Evolutionary conservation across 1,284 basidiomycete genomes (phyloP), one percentile per base, ranked within the genome.

Genomic region (Agaricales sp.): DNA sequence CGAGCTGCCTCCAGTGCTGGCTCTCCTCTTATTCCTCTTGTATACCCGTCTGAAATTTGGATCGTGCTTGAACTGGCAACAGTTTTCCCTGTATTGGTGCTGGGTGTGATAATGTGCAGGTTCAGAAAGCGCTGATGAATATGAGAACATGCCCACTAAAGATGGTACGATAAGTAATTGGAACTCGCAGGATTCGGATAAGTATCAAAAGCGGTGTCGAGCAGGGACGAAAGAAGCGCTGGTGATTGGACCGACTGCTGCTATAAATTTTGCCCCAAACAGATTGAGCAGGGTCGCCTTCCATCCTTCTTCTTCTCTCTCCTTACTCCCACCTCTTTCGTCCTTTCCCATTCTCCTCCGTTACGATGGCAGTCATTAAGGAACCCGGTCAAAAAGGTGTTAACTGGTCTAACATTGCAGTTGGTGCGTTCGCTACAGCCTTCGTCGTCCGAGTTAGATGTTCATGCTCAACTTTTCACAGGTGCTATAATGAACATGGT

Each of bases 341-440:
- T 45, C 55, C 49, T 51, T 54, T 41, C 54, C 53, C 49, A 50
- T 52, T 52, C 54, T 53, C 54, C 49, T 48, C 47, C 52, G 25
- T 48, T 52, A 57, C 66, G 58, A 90, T 89, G 87, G 87, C 79
- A 66, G 78, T 89, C 58, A 73, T 80, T 62, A 80, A 77, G 62
- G 85, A 87, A 70, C 88, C 89, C 51, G 89, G 88, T 56, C 85
- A 94, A 69, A 95, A 95, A 68, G 92, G 93, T 61, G 80, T 97
- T 62, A 94, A 80, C 70, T 99, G 93, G 93, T 94, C 92, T 61
- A 99, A 99, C 75, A 97, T 98, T 70, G 95, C 94, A 56, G 91
- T 99, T 67, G 94, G 94, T 87, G 65, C 67, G 70, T 46, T 48
- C 52, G 11, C 20, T 48, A 51, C 41, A 50, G 51, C 46, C 49